phyloP scores from a whole-genome alignment of 257 asterid species.

The Perilla frutescens region DNA sequence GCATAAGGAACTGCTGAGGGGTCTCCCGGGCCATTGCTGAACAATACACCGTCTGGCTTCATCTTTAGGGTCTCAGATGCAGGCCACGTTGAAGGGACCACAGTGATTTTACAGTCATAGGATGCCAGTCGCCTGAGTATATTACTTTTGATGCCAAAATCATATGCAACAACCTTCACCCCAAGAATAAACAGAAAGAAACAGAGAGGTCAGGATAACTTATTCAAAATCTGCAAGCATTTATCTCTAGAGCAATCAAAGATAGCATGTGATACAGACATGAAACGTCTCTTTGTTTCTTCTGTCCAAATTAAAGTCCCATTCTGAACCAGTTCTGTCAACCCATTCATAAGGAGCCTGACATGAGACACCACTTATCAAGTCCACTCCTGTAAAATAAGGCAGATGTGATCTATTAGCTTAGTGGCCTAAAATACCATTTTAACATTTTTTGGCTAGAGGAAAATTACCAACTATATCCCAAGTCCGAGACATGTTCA shows the following conservation, averaged over 20 bases:
- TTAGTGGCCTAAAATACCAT: not conserved
- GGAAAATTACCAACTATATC: conserved; percentile 72
- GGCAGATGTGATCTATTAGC: conserved; percentile 5
- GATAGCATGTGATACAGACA: conserved; percentile 47
- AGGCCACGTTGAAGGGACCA: conserved; percentile 94
- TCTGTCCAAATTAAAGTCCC: conserved; percentile 73
- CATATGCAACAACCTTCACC: conserved; percentile 91
- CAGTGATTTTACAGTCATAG: conserved; percentile 88
- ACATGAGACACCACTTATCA: conserved; percentile 89
- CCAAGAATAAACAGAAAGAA: conserved; percentile 9
- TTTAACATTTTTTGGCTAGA: conserved; percentile 7
- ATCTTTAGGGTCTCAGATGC: conserved; percentile 84
- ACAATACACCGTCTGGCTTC: conserved; percentile 93
- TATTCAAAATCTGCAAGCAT: conserved; percentile 21
- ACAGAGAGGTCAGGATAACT: conserved; percentile 16
- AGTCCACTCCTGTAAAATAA: conserved; percentile 78
- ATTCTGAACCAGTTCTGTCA: conserved; percentile 60
- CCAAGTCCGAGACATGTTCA: conserved; percentile 77
- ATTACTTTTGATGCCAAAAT: conserved; percentile 96
- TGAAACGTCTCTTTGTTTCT: conserved; percentile 55
- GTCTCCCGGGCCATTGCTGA: conserved; percentile 98
- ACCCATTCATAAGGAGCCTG: conserved; percentile 85
- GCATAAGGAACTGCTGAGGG: conserved; percentile 99
- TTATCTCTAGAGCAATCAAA: conserved; percentile 4
- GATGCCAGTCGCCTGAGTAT: conserved; percentile 91